Base-by-base conservation (phyloP, 1,139 yeast genomes). In the Kodamaea sp. region DNA sequence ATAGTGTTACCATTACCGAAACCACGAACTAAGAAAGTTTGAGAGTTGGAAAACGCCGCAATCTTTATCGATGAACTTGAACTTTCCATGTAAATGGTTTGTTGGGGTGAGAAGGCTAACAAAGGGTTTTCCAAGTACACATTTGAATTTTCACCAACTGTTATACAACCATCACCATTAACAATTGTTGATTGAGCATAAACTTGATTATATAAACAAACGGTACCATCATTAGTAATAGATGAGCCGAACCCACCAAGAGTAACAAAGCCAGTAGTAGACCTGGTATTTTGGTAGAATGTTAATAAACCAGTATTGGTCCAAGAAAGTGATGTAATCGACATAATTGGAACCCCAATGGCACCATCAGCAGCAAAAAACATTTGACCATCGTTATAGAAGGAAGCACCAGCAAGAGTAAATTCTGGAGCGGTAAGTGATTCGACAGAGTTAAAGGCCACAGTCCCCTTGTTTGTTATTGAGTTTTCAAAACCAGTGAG, bases 1-100 rank as follows among this genome's bases (percentile, higher is more conserved):
- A 65, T 50, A 10, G 43, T 41, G 38, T 65, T 65, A 6, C 65
- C 62, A 38, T 49, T 49, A 39, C 70, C 70, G 40, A 54, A 64
- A 26, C 67, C 68, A 26, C 54, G 55, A 23, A 65, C 67, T 2
- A 44, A 54, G 43, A 52, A 57, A 6, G 61, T 57, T 40, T 49
- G 56, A 25, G 52, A 24, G 7, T 39, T 9, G n/a, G 54, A 41
- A 11, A 56, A 29, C 5, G 53, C 52, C 20, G 47, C 50, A 10
- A 55, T 58, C 35, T 52, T 46, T 27, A 62, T 31, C 10, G 53
- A 34, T 2, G 67, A 55, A 3, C 41, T 29, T 1, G 52, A 20
- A 11, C 52, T 36, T 29, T 52, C 48, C 43, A 63, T 47, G 41
- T 55, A 58, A 34, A 62, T 47, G 3, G 51, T 50, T 47, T 62